Base-by-base conservation (phyloP, 1,284 basidiomycete species). In the Phellopilus nigrolimitatus region DNA sequence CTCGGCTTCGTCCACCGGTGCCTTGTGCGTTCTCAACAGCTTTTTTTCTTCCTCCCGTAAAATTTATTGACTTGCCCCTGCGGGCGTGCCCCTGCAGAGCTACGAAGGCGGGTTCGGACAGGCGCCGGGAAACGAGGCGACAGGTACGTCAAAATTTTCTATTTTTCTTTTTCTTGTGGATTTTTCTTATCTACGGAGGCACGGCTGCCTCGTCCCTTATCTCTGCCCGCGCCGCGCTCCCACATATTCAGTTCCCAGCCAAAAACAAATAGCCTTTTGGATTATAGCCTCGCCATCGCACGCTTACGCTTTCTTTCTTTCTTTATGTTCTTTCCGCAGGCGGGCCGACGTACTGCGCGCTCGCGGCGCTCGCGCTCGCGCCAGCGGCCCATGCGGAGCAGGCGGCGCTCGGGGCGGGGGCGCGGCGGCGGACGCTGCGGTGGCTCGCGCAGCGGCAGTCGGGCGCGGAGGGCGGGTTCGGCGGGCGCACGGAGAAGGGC, bases 31-130 rank as follows among this genome's bases (percentile, higher is more conserved):
- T 33, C 31, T 33, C 31, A 9, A 3, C 31, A 9, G 31, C 31
- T 33, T 38, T 38, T 39, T 22, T 36, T 47, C 30, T 40, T 24
- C 13, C 4, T 34, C 31, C 31, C 9, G 9, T 34, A 9, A 34
- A 31, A 3, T 4, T 38, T 10, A 51, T 24, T 28, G 4, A 25
- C 13, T n/a, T 9, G n/a, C n/a, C n/a, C n/a, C n/a, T n/a, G n/a
- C n/a, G n/a, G n/a, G n/a, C n/a, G n/a, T n/a, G n/a, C n/a, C n/a
- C n/a, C n/a, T 33, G 1, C 63, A 97, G 91, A 86, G 85, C 8
- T 92, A 92, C 64, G 95, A 98, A 73, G 94, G 94, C 19, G 94
- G 91, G 0, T 98, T 91, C 61, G 91, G 88, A 0, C 90, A 94
- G 62, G 74, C 79, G 1, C 85, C 91, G 0, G 78, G 75, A 28